Evolutionary conservation across 768 basidiomycete genomes (phyloP).

Genomic region (Leccinum subgranulosum): DNA sequence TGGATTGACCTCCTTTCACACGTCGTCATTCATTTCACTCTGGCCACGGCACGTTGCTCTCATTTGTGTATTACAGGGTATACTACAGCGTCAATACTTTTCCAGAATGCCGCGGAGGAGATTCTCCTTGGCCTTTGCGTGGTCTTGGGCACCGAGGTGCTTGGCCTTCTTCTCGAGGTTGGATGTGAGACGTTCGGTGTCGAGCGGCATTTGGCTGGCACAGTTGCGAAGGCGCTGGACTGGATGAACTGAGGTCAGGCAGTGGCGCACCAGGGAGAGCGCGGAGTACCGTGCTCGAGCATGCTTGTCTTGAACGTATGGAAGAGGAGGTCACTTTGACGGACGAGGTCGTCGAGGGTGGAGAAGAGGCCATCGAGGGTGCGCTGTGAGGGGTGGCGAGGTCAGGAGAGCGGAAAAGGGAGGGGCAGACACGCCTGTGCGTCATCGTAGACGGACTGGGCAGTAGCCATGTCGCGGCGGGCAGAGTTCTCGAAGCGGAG

Average conservation of each 20-base stretch:
- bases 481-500: conserved; percentile 47
- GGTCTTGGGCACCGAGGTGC: conserved; percentile 32
- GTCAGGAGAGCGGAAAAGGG: conserved; percentile 10
- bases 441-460: conserved; percentile 36
- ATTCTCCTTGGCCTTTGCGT: conserved; percentile 33
- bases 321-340: conserved; percentile 50
- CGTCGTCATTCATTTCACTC: conserved; percentile 10
- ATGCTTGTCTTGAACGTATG: conserved; percentile 42
- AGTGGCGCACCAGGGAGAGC: not conserved
- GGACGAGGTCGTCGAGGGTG: conserved; percentile 48
- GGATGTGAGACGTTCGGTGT: conserved; percentile 50
- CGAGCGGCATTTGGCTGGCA: conserved; percentile 45
- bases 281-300: conserved; percentile 44
- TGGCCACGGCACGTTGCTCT: not conserved
- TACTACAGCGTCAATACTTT: conserved; percentile 26
- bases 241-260: conserved; percentile 23
- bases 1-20: conserved; percentile 18
- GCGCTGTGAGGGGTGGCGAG: conserved; percentile 31
- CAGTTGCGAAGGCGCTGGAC: conserved; percentile 42
- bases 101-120: conserved; percentile 34
- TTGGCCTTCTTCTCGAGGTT: conserved; percentile 54
- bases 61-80: not conserved
- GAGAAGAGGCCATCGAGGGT: conserved; percentile 40
- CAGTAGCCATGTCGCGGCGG: conserved; percentile 42
- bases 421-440: conserved; percentile 41